Conservation (phyloP, 805 yeast species). For the Pichia manshurica region DNA sequence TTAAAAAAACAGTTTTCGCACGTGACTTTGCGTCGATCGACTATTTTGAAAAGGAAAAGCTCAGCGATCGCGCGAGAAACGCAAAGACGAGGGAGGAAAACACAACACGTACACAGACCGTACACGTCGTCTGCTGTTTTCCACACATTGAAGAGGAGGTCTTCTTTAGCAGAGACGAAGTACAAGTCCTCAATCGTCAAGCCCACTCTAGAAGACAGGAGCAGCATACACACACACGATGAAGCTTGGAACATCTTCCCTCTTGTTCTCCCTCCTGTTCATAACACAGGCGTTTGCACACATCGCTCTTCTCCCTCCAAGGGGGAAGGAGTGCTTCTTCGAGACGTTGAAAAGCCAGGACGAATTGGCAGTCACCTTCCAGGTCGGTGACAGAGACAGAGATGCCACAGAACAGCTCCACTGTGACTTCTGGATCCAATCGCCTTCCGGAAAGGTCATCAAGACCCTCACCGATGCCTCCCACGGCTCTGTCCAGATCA, state of each 20-base stretch:
- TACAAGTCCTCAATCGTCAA: too few species aligned
- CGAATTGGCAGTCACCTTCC: slow-evolving; percentile 82
- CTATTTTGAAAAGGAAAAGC: too few species aligned
- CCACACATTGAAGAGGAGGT: too few species aligned
- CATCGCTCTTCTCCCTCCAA: slow-evolving; percentile 74
- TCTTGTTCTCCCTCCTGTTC: slow-evolving; percentile 9
- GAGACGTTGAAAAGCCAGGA: slow-evolving; percentile 80
- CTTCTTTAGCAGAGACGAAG: too few species aligned
- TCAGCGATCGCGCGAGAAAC: too few species aligned
- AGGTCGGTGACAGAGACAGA: slow-evolving; percentile 86
- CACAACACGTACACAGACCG: too few species aligned
- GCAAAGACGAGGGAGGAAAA: too few species aligned
- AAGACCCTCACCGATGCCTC: slow-evolving; percentile 51
- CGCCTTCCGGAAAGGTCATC: slow-evolving; percentile 44
- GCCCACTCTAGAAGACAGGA: too few species aligned
- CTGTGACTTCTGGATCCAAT: slow-evolving; percentile 54
- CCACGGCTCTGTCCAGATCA: slow-evolving; percentile 73
- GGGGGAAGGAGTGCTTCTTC: slow-evolving; percentile 83
- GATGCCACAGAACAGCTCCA: slow-evolving; percentile 58
- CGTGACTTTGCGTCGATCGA: too few species aligned
- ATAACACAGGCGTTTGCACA: slow-evolving; percentile 38
- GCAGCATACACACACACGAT: background rate
- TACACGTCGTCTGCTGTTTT: too few species aligned
- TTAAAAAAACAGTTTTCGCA: too few species aligned
- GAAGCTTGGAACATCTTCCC: slow-evolving; percentile 1